phyloP scores from a whole-genome alignment of 2,329 filamentous ascomycete species.

The Hymenoscyphus linearis region DNA sequence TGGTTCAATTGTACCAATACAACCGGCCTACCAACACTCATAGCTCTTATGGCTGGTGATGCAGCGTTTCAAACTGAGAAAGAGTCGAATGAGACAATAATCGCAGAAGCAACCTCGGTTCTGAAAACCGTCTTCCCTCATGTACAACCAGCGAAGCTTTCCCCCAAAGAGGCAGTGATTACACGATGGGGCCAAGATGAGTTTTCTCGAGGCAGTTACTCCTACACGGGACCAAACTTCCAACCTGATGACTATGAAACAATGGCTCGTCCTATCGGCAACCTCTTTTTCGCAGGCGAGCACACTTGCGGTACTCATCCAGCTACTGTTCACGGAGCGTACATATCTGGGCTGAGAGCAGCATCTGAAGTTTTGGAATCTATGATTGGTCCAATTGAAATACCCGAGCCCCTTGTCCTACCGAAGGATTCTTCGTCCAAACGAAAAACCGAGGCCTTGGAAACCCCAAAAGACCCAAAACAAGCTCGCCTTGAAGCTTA shows the following conservation, averaged over 20 bases:
- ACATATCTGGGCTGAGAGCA: conserved; percentile 84
- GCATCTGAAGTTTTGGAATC: conserved; percentile 79
- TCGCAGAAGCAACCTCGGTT: conserved; percentile 74
- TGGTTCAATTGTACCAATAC: conserved; percentile 96
- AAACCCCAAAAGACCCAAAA: conserved; percentile 41
- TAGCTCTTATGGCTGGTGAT: conserved; percentile 93
- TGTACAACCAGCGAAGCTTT: conserved; percentile 51
- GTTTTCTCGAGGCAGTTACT: conserved; percentile 93
- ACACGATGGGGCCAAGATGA: conserved; percentile 89
- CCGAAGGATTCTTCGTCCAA: conserved; percentile 53
- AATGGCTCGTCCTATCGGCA: conserved; percentile 80
- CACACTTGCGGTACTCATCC: conserved; percentile 95
- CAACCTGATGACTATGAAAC: conserved; percentile 83
- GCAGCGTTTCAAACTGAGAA: conserved; percentile 84
- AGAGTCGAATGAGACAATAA: conserved; percentile 67
- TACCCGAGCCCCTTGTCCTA: conserved; percentile 70
- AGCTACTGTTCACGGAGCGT: conserved; percentile 94
- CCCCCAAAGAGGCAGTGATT: conserved; percentile 76
- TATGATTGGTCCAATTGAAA: conserved; percentile 73
- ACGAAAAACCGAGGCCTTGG: conserved; percentile 42
- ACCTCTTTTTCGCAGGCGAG: conserved; percentile 91
- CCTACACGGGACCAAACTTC: conserved; percentile 81
- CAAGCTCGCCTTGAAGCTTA: conserved; percentile 52
- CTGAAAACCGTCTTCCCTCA: conserved; percentile 68
- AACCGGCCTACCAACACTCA: conserved; percentile 78